These are phyloP conservation scores for Corynascus novoguineensis DNA, from an alignment of 495 filamentous ascomycete species.

Conservation along the genomic window DNA sequence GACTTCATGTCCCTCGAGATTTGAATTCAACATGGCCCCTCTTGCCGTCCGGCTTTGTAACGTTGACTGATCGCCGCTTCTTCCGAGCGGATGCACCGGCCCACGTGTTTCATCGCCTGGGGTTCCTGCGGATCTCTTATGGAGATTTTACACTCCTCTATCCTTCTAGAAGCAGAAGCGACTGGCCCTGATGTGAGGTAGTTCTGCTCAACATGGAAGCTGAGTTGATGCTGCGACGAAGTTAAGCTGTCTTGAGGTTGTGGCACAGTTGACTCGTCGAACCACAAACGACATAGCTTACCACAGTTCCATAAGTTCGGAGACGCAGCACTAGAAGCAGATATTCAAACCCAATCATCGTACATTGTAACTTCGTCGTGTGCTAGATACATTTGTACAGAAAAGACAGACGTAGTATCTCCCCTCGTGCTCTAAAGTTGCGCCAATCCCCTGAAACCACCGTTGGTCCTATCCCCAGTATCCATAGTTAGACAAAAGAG, in stretches of 20 bases:
- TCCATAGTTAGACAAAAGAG: conserved; percentile 7
- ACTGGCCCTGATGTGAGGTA: neutral
- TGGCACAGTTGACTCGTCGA: no score
- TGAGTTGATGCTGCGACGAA: neutral
- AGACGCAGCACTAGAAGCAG: neutral
- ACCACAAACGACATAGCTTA: no score
- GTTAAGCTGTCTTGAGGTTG: no score
- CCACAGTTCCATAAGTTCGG: no score
- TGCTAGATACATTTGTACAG: neutral
- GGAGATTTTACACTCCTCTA: neutral
- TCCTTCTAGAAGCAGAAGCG: neutral
- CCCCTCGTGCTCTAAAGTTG: neutral
- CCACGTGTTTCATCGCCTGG: conserved; percentile 6
- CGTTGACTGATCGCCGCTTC: neutral
- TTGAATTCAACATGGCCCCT: neutral
- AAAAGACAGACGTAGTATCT: conserved; percentile 4
- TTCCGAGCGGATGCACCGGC: neutral
- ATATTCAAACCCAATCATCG: neutral
- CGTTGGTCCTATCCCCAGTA: conserved; percentile 1
- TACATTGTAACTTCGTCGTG: neutral
- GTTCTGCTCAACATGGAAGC: neutral
- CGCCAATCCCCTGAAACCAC: neutral
- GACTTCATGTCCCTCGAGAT: neutral
- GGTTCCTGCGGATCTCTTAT: neutral
- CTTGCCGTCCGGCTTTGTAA: conserved; percentile 1